A percentile compares a stretch with the other conserved stretches of the same genome.
Conservation (phyloP, 176 grass and related monocot species). For the Saccharum spontaneum region DNA sequence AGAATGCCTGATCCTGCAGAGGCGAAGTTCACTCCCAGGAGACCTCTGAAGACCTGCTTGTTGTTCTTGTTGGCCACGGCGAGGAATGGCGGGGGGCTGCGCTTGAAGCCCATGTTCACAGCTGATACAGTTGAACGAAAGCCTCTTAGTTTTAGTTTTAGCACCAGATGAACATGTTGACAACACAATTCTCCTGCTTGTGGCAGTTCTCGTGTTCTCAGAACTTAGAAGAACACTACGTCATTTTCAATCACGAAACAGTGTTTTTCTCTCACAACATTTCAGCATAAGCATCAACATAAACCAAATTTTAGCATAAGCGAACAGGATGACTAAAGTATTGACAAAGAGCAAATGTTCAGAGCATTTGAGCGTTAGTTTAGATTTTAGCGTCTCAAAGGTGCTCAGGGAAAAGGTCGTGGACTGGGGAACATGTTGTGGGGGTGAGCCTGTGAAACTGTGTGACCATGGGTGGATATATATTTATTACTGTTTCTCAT, state of each 20-base stretch:
- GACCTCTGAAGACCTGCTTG: constrained; percentile 46
- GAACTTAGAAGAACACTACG: background rate
- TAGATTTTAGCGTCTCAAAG: too few species aligned
- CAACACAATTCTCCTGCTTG: background rate
- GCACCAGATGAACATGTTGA: background rate
- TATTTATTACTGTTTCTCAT: background rate
- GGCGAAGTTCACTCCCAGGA: constrained; percentile 83
- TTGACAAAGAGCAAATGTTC: background rate
- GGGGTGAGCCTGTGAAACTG: background rate
- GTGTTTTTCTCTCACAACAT: too few species aligned
- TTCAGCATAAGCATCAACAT: too few species aligned
- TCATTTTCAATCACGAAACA: too few species aligned
- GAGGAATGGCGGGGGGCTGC: constrained; percentile 80
- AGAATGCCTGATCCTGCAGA: constrained; percentile 94
- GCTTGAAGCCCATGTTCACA: constrained; percentile 81
- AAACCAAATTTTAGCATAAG: too few species aligned
- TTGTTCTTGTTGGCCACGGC: constrained; percentile 60
- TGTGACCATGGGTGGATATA: background rate
- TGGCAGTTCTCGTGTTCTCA: background rate
- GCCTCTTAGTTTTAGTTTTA: background rate
- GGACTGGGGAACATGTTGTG: too few species aligned
- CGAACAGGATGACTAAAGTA: too few species aligned
- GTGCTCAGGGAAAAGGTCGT: too few species aligned
- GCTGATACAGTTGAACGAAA: constrained; percentile 29
- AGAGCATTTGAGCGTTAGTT: background rate